phyloP scores from a whole-genome alignment of 345 rosid species.

The Melaleuca quinquenervia region DNA sequence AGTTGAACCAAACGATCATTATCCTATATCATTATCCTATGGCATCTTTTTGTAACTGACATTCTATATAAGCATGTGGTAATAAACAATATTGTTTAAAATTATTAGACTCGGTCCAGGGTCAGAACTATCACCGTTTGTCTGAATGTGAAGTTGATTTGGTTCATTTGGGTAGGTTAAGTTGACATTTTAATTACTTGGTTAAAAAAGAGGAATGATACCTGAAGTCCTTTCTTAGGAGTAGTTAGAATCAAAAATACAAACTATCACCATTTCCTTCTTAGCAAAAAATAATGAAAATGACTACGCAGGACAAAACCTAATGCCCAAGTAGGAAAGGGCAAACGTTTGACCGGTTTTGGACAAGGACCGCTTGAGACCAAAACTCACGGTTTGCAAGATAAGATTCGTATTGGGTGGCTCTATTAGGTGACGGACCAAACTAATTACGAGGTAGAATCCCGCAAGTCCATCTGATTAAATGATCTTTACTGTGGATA shows the following conservation, averaged over 20 bases:
- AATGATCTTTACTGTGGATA: not conserved
- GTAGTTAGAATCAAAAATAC: not conserved
- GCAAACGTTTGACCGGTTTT: not conserved
- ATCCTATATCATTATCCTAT: not conserved
- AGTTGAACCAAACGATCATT: too few relatives aligned
- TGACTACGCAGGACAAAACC: not conserved
- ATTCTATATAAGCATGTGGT: not conserved
- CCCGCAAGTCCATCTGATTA: not conserved
- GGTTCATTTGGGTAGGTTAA: not conserved
- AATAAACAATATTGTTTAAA: not conserved
- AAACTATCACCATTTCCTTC: not conserved
- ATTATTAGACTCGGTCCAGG: not conserved
- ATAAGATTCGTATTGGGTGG: not conserved
- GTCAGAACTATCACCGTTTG: not conserved
- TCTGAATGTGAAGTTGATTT: not conserved
- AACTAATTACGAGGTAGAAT: not conserved
- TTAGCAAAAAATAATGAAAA: not conserved
- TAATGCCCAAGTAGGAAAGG: not conserved
- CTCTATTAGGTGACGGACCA: not conserved
- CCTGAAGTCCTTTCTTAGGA: not conserved
- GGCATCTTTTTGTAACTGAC: not conserved
- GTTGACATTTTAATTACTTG: not conserved
- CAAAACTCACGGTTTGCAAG: not conserved
- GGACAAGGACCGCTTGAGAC: not conserved
- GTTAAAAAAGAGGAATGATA: not conserved